phyloP scores from a whole-genome alignment of 2,329 filamentous ascomycete species.

The Calonectria leucothoes region DNA sequence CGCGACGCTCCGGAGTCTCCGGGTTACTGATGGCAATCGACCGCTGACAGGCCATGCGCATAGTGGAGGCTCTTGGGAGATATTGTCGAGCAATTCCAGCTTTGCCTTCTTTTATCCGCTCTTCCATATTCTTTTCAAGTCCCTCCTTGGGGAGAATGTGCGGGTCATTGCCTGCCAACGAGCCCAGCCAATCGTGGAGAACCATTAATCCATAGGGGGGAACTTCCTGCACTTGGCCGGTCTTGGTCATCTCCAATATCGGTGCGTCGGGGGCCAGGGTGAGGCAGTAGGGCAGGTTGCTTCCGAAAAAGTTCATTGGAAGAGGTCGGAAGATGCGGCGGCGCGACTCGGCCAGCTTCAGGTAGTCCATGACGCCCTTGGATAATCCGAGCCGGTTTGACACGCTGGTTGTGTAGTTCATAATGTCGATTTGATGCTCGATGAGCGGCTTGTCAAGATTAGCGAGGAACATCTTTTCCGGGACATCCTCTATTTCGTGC shows the following conservation, averaged over 20 bases:
- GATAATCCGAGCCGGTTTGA: neutral
- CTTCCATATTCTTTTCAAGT: neutral
- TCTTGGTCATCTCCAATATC: neutral
- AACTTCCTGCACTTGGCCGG: neutral
- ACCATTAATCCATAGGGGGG: neutral
- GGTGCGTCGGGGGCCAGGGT: neutral
- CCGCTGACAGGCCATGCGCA: slow-evolving; percentile 1
- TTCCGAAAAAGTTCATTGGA: slow-evolving; percentile 2
- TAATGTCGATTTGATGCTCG: neutral
- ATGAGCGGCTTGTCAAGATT: neutral
- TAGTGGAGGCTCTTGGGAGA: neutral
- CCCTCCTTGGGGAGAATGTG: neutral
- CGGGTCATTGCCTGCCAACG: neutral
- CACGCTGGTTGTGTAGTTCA: neutral
- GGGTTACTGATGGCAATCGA: neutral
- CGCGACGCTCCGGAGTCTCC: neutral
- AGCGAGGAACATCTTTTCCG: neutral
- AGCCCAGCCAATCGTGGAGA: neutral
- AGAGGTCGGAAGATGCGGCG: slow-evolving; percentile 16
- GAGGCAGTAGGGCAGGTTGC: neutral
- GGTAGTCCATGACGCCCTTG: neutral
- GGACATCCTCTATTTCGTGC: neutral
- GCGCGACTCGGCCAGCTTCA: slow-evolving; percentile 17
- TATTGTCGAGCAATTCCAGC: neutral
- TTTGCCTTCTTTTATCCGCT: neutral